These are phyloP conservation scores for Carex kokanica DNA, from an alignment of 176 grass and related monocot species.

Conservation along the genomic window DNA sequence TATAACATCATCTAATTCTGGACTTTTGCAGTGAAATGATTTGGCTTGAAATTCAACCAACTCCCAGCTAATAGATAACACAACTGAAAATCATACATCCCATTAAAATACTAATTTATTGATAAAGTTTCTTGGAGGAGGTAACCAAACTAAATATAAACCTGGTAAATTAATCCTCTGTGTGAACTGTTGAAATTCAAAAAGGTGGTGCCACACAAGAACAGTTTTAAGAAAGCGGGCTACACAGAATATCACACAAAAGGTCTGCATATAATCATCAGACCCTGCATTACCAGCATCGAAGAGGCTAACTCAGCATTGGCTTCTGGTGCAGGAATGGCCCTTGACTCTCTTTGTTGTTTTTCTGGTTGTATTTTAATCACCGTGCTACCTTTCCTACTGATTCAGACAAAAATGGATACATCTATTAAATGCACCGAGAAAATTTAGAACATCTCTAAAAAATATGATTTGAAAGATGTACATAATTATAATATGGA, in stretches of 20 bases:
- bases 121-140: not conserved
- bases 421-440: not conserved
- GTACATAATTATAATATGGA: not conserved
- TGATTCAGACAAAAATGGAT: slow-evolving; percentile 52
- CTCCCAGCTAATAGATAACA: not conserved
- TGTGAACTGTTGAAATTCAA: slow-evolving; percentile 5
- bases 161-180: not conserved
- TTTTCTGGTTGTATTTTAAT: slow-evolving; percentile 60
- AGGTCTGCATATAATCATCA: slow-evolving; percentile 17
- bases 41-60: not conserved
- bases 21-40: not conserved
- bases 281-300: slow-evolving; percentile 57
- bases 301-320: slow-evolving; percentile 94
- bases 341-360: slow-evolving; percentile 62
- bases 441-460: not conserved
- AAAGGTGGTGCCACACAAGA: not conserved
- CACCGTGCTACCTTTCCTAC: slow-evolving; percentile 51
- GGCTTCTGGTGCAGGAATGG: slow-evolving; percentile 91
- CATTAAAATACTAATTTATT: not conserved
- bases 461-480: not conserved
- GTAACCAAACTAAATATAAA: slow-evolving; percentile 1
- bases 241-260: slow-evolving; percentile 15
- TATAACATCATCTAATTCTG: not conserved
- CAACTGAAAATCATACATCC: not conserved
- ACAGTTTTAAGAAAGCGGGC: not conserved